These are phyloP conservation scores for Tulasnella sp. DNA, from an alignment of 768 basidiomycete species.

Conservation along the genomic window DNA sequence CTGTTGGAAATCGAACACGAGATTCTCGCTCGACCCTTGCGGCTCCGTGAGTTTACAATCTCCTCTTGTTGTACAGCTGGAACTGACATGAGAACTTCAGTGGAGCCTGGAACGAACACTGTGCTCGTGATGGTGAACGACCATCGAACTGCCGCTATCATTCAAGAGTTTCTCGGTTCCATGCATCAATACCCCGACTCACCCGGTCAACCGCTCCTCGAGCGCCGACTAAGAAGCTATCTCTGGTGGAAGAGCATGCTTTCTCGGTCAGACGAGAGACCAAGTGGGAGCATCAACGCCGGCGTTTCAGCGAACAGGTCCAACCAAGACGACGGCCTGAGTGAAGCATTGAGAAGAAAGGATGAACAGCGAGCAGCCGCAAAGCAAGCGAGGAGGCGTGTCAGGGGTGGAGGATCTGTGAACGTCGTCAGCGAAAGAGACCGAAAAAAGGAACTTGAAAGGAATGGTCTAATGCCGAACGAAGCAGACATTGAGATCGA, in stretches of 20 bases:
- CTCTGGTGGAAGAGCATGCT: conserved; percentile 70
- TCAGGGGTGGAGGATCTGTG: conserved; percentile 56
- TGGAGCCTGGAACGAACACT: conserved; percentile 49
- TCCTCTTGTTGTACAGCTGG: conserved; percentile 19
- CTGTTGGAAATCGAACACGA: conserved; percentile 86
- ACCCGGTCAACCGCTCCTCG: conserved; percentile 68
- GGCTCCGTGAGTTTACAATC: conserved; percentile 17
- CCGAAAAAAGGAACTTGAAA: conserved; percentile 17
- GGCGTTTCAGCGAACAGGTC: conserved; percentile 18
- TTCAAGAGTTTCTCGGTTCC: conserved; percentile 68
- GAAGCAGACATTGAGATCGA: conserved; percentile 34
- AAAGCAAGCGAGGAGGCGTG: conserved; percentile 46
- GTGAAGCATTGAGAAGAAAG: conserved; percentile 69
- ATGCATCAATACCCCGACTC: conserved; percentile 40
- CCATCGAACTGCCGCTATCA: conserved; percentile 53
- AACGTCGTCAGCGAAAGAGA: conserved; percentile 12
- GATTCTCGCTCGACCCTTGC: conserved; percentile 29
- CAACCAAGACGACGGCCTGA: conserved; percentile 33
- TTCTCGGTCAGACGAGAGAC: background rate
- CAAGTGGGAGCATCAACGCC: conserved; percentile 18
- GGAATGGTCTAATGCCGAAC: conserved; percentile 15
- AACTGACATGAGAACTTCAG: conserved; percentile 18
- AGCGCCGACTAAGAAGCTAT: conserved; percentile 56
- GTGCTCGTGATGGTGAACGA: conserved; percentile 86
- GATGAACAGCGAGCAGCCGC: conserved; percentile 46